Evolutionary conservation across 768 basidiomycete species (phyloP).

Genomic region (Paxillus ammoniavirescens): DNA sequence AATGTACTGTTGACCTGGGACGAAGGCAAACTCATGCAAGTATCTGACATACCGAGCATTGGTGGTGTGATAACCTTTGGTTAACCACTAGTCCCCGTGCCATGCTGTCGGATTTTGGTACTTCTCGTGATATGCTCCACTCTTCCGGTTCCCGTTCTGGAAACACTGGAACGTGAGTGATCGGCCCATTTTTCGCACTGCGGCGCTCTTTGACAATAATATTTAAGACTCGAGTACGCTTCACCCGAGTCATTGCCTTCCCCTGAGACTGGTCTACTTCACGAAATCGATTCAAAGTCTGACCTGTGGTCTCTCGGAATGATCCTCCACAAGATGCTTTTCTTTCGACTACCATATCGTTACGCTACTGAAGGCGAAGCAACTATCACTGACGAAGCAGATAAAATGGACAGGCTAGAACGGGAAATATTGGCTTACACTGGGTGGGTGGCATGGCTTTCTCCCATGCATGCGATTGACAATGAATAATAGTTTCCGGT

Average conservation of each 20-base stretch:
- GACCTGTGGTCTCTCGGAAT: slow-evolving; percentile 99
- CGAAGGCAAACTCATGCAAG: slow-evolving; percentile 78
- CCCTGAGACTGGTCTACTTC: slow-evolving; percentile 59
- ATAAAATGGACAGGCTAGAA: slow-evolving; percentile 69
- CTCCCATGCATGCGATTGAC: slow-evolving; percentile 7
- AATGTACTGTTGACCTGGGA: slow-evolving; percentile 94
- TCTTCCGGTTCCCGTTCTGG: slow-evolving; percentile 71
- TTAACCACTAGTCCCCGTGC: slow-evolving; percentile 67
- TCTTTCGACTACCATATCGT: slow-evolving; percentile 84
- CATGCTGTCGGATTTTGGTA: slow-evolving; percentile 95
- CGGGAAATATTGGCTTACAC: slow-evolving; percentile 70
- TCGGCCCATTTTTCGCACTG: not conserved
- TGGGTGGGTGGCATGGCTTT: slow-evolving; percentile 48
- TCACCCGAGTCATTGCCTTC: slow-evolving; percentile 85
- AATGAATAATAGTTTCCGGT: slow-evolving; percentile 44
- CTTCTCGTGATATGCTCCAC: slow-evolving; percentile 86
- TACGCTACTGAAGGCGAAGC: slow-evolving; percentile 64
- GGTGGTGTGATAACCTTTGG: not conserved
- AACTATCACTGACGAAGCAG: slow-evolving; percentile 47
- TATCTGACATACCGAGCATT: not conserved
- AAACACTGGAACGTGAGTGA: slow-evolving; percentile 90
- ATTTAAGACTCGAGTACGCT: slow-evolving; percentile 73
- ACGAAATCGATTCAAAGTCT: slow-evolving; percentile 78
- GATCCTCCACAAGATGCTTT: slow-evolving; percentile 91
- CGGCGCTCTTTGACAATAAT: not conserved